Percentiles rank a stretch among this genome's conserved stretches.
phyloP scores from a whole-genome alignment of 768 basidiomycete genomes.

The Sarcodon aspratus region DNA sequence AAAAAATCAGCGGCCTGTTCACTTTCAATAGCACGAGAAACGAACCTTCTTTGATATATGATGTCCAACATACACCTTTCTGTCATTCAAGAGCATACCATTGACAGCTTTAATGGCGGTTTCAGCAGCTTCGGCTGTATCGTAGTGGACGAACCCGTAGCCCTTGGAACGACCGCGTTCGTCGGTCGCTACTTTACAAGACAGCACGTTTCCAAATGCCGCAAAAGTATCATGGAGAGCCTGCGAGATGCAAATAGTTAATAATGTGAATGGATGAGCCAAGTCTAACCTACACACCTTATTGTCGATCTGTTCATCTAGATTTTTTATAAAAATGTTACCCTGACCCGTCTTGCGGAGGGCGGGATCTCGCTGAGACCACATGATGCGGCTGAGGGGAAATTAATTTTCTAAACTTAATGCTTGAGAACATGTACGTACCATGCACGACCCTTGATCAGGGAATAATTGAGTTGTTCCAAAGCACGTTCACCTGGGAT shows the following conservation, averaged over 20 bases:
- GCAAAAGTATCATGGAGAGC: slow-evolving; percentile 99
- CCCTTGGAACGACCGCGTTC: slow-evolving; percentile 93
- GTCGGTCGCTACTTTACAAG: slow-evolving; percentile 98
- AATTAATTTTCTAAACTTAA: slow-evolving; percentile 1
- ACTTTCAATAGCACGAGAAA: neutral
- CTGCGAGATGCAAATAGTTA: slow-evolving; percentile 26
- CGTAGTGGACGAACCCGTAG: slow-evolving; percentile 99
- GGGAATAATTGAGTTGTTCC: slow-evolving; percentile 97
- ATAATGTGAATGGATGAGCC: neutral
- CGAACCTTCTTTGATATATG: slow-evolving; percentile 92
- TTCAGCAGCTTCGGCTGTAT: slow-evolving; percentile 93
- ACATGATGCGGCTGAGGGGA: slow-evolving; percentile 87
- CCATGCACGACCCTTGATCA: slow-evolving; percentile 98
- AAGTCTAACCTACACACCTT: slow-evolving; percentile 40
- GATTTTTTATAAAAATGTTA: slow-evolving; percentile 99
- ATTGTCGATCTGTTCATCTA: slow-evolving; percentile 96
- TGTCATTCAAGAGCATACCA: slow-evolving; percentile 98
- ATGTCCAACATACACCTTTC: slow-evolving; percentile 97
- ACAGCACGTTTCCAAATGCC: slow-evolving; percentile 96
- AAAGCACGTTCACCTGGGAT: slow-evolving; percentile 85
- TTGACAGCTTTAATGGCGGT: slow-evolving; percentile 97
- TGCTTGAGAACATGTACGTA: slow-evolving; percentile 21
- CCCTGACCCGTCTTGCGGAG: slow-evolving; percentile 99
- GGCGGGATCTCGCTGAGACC: slow-evolving; percentile 99
- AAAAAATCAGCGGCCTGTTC: neutral